Conservation (phyloP, 2,329 filamentous ascomycete species). For the Plectosphaerella plurivora region DNA sequence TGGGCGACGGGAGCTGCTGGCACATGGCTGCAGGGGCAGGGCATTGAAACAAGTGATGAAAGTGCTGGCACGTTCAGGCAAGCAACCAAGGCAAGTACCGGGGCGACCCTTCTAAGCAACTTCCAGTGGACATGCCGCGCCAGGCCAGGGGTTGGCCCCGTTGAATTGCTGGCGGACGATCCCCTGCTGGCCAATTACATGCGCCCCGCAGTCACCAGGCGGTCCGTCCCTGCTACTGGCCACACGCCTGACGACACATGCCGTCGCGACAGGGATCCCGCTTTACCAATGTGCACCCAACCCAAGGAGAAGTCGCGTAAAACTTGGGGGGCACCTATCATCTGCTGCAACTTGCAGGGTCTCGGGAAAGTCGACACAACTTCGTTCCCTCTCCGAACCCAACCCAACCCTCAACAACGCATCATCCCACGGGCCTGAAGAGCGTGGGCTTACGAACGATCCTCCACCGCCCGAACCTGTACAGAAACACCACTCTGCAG, state of each 20-base stretch:
- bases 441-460: neutral
- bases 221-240: slow-evolving; percentile 8
- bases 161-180: neutral
- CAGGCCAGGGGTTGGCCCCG: neutral
- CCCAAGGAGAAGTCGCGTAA: slow-evolving; percentile 6
- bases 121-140: too few relatives aligned
- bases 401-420: neutral
- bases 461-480: neutral
- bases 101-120: too few relatives aligned
- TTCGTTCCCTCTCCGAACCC: slow-evolving; percentile 8
- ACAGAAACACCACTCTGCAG: neutral
- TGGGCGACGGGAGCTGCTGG: too few relatives aligned
- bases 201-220: slow-evolving; percentile 4
- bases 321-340: slow-evolving; percentile 3
- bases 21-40: too few relatives aligned
- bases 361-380: slow-evolving; percentile 2
- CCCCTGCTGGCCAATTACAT: slow-evolving; percentile 10
- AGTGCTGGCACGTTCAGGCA: too few relatives aligned
- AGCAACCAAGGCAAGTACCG: too few relatives aligned
- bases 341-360: neutral
- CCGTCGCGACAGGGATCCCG: slow-evolving; percentile 26
- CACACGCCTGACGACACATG: slow-evolving; percentile 25
- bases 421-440: too few relatives aligned
- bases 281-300: slow-evolving; percentile 1
- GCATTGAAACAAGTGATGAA: too few relatives aligned